phyloP scores from a whole-genome alignment of 495 filamentous ascomycete species.

The Extremus antarcticus region DNA sequence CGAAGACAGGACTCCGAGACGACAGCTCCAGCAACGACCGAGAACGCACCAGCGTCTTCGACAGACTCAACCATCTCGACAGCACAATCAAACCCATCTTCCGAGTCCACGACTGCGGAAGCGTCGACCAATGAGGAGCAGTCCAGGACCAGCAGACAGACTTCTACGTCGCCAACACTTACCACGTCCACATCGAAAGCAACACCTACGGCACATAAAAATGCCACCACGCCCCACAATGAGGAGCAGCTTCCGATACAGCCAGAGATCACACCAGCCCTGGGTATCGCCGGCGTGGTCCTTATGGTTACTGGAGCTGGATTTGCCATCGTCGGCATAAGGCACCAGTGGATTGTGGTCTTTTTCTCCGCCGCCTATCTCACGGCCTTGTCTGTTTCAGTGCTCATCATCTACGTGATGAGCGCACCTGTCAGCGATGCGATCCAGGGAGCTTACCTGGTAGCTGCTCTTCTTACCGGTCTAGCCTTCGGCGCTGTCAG shows the following conservation, averaged over 20 bases:
- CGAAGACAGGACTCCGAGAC: not conserved
- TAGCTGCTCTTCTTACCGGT: constrained; percentile 67
- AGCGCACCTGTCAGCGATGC: constrained; percentile 62
- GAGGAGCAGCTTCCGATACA: constrained; percentile 50
- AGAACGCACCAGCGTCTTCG: not conserved
- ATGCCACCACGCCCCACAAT: not conserved
- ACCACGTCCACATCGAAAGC: not conserved
- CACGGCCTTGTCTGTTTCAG: constrained; percentile 58
- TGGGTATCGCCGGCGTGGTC: constrained; percentile 67
- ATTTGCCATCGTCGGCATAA: constrained; percentile 71
- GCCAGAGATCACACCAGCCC: constrained; percentile 66
- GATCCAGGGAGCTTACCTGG: constrained; percentile 80
- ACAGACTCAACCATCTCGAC: not conserved
- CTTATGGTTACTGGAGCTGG: constrained; percentile 57
- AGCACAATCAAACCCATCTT: not conserved
- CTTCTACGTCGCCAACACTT: not conserved
- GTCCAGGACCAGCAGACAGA: not conserved
- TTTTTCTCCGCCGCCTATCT: constrained; percentile 72
- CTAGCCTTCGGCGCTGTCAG: constrained; percentile 64
- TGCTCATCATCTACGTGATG: constrained; percentile 87
- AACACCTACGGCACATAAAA: not conserved
- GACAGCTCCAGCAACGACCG: not conserved
- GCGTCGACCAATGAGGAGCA: not conserved
- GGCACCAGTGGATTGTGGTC: constrained; percentile 69
- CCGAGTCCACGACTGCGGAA: not conserved